A percentile compares a stretch with the other conserved stretches of the same genome.
phyloP scores from a whole-genome alignment of 2,329 filamentous ascomycete genomes.

The Sodiomyces alkalinus region DNA sequence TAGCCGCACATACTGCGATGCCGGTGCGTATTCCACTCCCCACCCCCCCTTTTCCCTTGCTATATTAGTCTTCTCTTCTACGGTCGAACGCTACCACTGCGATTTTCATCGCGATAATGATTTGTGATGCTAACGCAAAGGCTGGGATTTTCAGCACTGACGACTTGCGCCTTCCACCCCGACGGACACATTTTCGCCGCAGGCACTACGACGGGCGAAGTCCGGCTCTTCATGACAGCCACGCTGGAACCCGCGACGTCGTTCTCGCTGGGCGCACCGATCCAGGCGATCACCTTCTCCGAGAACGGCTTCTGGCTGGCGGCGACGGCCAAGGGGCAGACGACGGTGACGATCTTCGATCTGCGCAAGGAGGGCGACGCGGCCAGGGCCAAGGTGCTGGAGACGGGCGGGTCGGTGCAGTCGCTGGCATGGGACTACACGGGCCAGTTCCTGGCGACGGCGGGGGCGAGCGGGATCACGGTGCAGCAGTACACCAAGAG shows the following conservation, averaged over 20 bases:
- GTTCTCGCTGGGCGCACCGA: constrained; percentile 53
- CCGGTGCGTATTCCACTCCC: constrained; percentile 55
- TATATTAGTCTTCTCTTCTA: constrained; percentile 2
- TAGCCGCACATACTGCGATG: constrained; percentile 65
- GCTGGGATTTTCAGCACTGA: too few relatives aligned
- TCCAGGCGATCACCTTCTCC: constrained; percentile 71
- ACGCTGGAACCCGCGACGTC: constrained; percentile 61
- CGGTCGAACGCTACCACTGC: neutral
- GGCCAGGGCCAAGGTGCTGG: constrained; percentile 67
- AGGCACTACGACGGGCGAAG: constrained; percentile 62
- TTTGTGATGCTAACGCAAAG: too few relatives aligned
- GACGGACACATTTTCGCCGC: constrained; percentile 89
- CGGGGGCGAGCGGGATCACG: constrained; percentile 63
- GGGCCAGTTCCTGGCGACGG: constrained; percentile 78
- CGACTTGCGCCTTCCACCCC: constrained; percentile 76
- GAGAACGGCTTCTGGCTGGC: constrained; percentile 97
- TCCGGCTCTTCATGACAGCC: constrained; percentile 82
- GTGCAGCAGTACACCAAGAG: constrained; percentile 85
- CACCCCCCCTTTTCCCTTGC: neutral
- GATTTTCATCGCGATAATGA: too few relatives aligned
- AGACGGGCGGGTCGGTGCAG: constrained; percentile 65
- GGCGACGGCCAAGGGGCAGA: constrained; percentile 62
- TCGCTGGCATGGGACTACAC: constrained; percentile 85
- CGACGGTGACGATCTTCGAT: constrained; percentile 75
- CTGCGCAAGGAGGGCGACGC: constrained; percentile 80